These are phyloP conservation scores for Nephelium lappaceum DNA, from an alignment of 345 rosid genomes.

Conservation along the genomic window DNA sequence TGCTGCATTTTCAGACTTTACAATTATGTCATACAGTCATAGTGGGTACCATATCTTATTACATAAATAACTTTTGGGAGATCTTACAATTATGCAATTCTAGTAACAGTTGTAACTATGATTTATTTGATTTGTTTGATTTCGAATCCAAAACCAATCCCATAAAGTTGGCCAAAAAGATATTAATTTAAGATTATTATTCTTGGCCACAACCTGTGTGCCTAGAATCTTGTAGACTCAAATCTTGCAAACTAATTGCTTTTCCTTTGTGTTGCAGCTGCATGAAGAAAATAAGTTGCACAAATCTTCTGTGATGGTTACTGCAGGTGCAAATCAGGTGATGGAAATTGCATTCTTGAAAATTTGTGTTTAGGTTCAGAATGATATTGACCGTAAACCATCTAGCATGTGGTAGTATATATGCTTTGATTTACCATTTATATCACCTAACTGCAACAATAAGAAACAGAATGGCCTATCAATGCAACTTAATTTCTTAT, in stretches of 20 bases:
- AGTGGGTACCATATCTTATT: background rate
- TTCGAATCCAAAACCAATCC: background rate
- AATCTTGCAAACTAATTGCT: slow-evolving; percentile 5
- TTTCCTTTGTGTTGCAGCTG: slow-evolving; percentile 50
- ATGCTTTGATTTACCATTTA: background rate
- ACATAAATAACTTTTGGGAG: background rate
- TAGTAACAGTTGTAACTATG: background rate
- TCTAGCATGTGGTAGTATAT: background rate
- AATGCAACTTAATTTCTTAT: background rate
- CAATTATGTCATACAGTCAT: background rate
- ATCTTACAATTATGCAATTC: background rate
- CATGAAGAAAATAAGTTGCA: slow-evolving; percentile 64
- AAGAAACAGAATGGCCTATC: background rate
- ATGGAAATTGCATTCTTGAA: background rate
- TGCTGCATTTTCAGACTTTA: slow-evolving; percentile 9
- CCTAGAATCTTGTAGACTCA: background rate
- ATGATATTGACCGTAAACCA: background rate
- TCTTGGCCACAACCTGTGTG: background rate
- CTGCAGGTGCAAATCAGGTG: slow-evolving; percentile 99
- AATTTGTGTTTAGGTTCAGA: background rate
- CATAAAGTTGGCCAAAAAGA: background rate
- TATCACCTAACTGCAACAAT: background rate
- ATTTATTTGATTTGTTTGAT: background rate
- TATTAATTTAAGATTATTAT: background rate
- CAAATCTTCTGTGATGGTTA: slow-evolving; percentile 86